Evolutionary conservation across 2,329 filamentous ascomycete species (phyloP).

Genomic region (Coniochaeta sp.): DNA sequence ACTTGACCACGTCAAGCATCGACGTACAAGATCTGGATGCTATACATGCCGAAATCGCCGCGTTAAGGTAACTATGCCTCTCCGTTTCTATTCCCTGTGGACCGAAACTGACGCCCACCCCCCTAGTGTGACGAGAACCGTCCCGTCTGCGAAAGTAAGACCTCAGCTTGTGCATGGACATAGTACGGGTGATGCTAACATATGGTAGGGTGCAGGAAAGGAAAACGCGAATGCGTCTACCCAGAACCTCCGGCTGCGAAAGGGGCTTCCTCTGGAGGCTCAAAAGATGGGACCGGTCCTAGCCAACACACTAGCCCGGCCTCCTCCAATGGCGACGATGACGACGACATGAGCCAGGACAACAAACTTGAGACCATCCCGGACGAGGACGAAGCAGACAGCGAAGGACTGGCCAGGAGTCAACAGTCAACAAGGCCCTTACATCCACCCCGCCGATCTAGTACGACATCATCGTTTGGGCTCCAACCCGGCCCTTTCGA

Average conservation of each 20-base stretch:
- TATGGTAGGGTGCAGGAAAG: constrained; percentile 74
- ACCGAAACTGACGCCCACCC: constrained; percentile 2
- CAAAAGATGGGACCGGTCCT: constrained; percentile 28
- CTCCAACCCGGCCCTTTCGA: constrained; percentile 28
- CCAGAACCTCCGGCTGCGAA: constrained; percentile 58
- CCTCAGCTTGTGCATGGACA: not conserved
- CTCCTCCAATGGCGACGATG: constrained; percentile 48
- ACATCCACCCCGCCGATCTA: constrained; percentile 25
- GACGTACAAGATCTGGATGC: constrained; percentile 87
- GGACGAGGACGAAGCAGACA: constrained; percentile 38
- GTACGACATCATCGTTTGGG: constrained; percentile 29
- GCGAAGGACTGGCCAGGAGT: constrained; percentile 9
- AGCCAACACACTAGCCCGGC: constrained; percentile 40
- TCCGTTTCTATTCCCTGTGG: constrained; percentile 5
- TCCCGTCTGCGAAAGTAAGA: constrained; percentile 74
- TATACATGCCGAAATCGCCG: constrained; percentile 83
- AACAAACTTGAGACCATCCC: constrained; percentile 43
- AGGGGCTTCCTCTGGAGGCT: constrained; percentile 21
- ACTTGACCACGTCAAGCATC: constrained; percentile 78
- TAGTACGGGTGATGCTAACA: constrained; percentile 13
- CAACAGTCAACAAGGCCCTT: constrained; percentile 10
- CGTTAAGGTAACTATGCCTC: constrained; percentile 56
- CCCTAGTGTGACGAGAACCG: constrained; percentile 80
- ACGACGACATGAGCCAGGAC: constrained; percentile 36
- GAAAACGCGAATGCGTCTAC: constrained; percentile 83